Percentiles rank a stretch among this genome's conserved stretches.
These are phyloP conservation scores for Trypanosoma rangeli DNA, from an alignment of 208 protist species.

Conservation along the genomic window DNA sequence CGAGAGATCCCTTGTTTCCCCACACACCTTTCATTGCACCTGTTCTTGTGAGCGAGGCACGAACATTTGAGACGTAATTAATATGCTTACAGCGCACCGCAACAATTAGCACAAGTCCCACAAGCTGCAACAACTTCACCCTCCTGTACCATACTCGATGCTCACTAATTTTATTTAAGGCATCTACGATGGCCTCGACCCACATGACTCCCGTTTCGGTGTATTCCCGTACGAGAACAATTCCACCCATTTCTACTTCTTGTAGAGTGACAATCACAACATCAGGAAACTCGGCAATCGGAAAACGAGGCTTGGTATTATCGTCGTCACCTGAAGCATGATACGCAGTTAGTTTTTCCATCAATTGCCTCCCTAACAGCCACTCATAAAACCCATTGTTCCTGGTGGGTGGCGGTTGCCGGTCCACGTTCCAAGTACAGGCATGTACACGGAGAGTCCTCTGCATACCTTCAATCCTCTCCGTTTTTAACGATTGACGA, in stretches of 20 bases:
- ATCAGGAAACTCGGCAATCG: conserved; percentile 61
- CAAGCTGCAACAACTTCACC: conserved; percentile 71
- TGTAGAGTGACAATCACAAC: conserved; percentile 79
- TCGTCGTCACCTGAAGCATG: conserved; percentile 24
- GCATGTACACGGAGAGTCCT: conserved; percentile 51
- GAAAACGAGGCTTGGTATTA: conserved; percentile 1
- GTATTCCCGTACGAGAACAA: conserved; percentile 71
- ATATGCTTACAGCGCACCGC: conserved; percentile 52
- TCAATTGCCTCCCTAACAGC: conserved; percentile 50
- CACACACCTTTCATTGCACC: conserved; percentile 64
- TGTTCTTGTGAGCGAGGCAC: conserved; percentile 68
- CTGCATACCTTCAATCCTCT: conserved; percentile 8
- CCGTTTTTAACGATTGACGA: neutral
- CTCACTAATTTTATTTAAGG: conserved; percentile 43
- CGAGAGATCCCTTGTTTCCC: conserved; percentile 93
- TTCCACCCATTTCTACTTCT: conserved; percentile 83
- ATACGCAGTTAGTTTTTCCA: conserved; percentile 34
- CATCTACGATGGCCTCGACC: conserved; percentile 62
- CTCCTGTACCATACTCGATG: conserved; percentile 50
- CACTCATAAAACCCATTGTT: conserved; percentile 39
- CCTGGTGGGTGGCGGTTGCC: conserved; percentile 41
- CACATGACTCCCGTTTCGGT: conserved; percentile 60
- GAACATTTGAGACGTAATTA: conserved; percentile 70
- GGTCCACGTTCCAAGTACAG: conserved; percentile 84
- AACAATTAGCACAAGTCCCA: conserved; percentile 78